These are phyloP conservation scores for Aspergillus steynii DNA, from an alignment of 495 filamentous ascomycete species.

Conservation along the genomic window DNA sequence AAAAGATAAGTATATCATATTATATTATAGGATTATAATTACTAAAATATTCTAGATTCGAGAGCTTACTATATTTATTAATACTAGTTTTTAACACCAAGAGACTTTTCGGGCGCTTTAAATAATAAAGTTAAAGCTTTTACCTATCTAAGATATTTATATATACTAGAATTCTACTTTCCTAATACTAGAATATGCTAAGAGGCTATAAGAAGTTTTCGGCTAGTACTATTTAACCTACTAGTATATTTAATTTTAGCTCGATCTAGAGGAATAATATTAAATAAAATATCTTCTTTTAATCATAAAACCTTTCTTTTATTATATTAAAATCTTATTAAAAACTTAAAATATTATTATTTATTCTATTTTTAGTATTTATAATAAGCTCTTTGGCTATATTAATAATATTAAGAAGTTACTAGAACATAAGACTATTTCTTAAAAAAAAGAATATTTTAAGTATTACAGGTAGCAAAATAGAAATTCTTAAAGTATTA, in stretches of 20 bases:
- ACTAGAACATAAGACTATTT: slow-evolving; percentile 2
- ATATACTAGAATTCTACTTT: neutral
- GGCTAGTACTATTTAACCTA: neutral
- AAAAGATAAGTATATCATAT: no score
- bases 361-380: slow-evolving; percentile 11
- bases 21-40: no score
- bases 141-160: neutral
- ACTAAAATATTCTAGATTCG: no score
- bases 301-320: slow-evolving; percentile 16
- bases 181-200: neutral
- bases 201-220: neutral
- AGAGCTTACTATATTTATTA: neutral
- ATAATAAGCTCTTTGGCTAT: neutral
- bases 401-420: neutral
- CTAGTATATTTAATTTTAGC: neutral
- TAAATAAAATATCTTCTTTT: slow-evolving; percentile 25
- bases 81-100: neutral
- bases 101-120: neutral
- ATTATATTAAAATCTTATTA: slow-evolving; percentile 9
- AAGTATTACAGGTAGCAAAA: slow-evolving; percentile 1
- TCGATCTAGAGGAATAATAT: slow-evolving; percentile 16
- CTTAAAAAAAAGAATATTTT: slow-evolving; percentile 18
- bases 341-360: slow-evolving; percentile 17
- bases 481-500: slow-evolving; percentile 16
- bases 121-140: neutral